phyloP scores from a whole-genome alignment of 2,329 filamentous ascomycete species.

The Fusarium poae region DNA sequence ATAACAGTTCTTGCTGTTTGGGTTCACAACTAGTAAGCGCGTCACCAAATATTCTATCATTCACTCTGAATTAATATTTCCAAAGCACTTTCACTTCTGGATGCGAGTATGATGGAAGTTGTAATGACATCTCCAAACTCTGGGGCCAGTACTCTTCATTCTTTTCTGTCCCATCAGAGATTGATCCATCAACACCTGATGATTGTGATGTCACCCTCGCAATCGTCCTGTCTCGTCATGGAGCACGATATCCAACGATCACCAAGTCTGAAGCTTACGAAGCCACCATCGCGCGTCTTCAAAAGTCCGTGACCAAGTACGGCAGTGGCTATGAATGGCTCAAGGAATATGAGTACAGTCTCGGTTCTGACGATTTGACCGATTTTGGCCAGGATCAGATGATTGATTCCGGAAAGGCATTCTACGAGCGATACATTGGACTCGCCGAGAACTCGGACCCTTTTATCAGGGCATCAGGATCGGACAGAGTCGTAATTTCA shows the following conservation, averaged over 20 bases:
- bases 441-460: slow-evolving; percentile 71
- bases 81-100: slow-evolving; percentile 29
- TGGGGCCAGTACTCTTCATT: slow-evolving; percentile 94
- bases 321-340: slow-evolving; percentile 77
- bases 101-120: slow-evolving; percentile 55
- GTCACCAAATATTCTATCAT: neutral
- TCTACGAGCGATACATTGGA: slow-evolving; percentile 77
- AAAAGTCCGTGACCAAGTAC: slow-evolving; percentile 68
- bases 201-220: slow-evolving; percentile 84
- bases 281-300: slow-evolving; percentile 74
- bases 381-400: slow-evolving; percentile 75
- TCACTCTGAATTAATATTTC: neutral
- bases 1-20: slow-evolving; percentile 37
- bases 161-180: slow-evolving; percentile 78
- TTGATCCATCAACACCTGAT: slow-evolving; percentile 70
- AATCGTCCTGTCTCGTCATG: slow-evolving; percentile 85
- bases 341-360: slow-evolving; percentile 75
- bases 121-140: slow-evolving; percentile 69
- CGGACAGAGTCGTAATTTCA: slow-evolving; percentile 79
- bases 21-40: slow-evolving; percentile 40
- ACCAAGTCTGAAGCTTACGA: slow-evolving; percentile 75
- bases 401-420: slow-evolving; percentile 80
- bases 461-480: slow-evolving; percentile 79
- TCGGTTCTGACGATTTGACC: slow-evolving; percentile 78
- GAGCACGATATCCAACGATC: slow-evolving; percentile 82